Base-by-base conservation (phyloP, 148 eudicot genomes). In the Simmondsia chinensis region DNA sequence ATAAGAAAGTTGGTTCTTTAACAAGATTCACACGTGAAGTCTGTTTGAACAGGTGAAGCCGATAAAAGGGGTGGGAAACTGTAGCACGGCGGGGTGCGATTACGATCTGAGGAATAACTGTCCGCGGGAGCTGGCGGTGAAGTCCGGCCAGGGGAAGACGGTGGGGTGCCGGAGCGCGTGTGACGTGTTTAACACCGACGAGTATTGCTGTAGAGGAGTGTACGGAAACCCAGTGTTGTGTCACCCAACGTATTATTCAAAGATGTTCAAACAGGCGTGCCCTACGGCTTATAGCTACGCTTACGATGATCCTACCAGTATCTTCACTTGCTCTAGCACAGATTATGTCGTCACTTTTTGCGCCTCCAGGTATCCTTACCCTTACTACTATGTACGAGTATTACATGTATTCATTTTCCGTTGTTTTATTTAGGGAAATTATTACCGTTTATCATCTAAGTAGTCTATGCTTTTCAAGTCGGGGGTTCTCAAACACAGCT, bases 121-220 rank as follows among this genome's bases (percentile, higher is more conserved):
- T 18, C 96, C 96, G 1, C 39, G 38, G 36, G 94, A 87, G 70
- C 72, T 87, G n/a, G 51, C 82, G 0, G 59, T 64, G 1, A 63
- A 51, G 39, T 50, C 21, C 8, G 53, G 46, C n/a, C n/a, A n/a
- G n/a, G 76, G 77, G 17, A 75, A 76, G 50, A 69, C 61, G 0
- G 64, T 77, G 11, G 96, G 71, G 7, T 87, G 96, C 28, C 60
- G 82, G 30, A 87, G 96, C 37, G 96, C 94, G 1, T 87, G 96
- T 14, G 89, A 83, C 5, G 96, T 76, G 22, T 83, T 80, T 24
- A 39, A 73, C 29, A 87, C 94, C 0, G 94, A 83, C 7, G 85
- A 75, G 68, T 87, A 72, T 39, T 87, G 96, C 41, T 87, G 96
- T 16, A 54, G 71, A 34, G 94, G 94, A 0, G 39, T 60, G 34